Evolutionary conservation across 805 yeast genomes (phyloP).

Genomic region (Tetrapisispora phaffii): DNA sequence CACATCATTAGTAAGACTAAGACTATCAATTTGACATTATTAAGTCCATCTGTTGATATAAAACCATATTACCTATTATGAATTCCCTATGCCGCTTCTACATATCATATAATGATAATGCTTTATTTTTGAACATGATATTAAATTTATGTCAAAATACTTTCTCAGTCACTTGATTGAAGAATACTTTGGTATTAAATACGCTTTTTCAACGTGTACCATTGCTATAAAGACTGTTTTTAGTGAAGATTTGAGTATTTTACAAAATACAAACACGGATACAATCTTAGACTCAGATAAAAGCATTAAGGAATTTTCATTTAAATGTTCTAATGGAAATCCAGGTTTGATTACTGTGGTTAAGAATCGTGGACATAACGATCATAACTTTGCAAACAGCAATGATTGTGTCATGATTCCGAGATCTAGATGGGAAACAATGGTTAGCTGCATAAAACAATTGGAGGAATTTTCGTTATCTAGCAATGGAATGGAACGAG

Average conservation of each 20-base stretch:
- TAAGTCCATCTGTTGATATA: too few relatives aligned
- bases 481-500: background rate
- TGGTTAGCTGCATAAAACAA: background rate
- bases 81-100: conserved; percentile 1
- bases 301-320: conserved; percentile 1
- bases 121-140: conserved; percentile 3
- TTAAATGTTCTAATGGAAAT: background rate
- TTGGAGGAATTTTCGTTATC: background rate
- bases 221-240: background rate
- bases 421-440: background rate
- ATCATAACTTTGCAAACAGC: too few relatives aligned
- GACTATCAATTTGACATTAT: background rate
- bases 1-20: too few relatives aligned
- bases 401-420: background rate
- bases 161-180: background rate
- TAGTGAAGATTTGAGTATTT: background rate
- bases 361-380: background rate
- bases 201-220: background rate
- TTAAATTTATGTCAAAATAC: conserved; percentile 1
- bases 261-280: background rate
- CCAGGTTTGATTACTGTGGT: background rate
- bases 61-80: background rate
- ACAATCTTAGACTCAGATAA: background rate
- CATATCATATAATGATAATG: background rate
- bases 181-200: background rate